These are phyloP conservation scores for Pyrus hybrid DNA, from an alignment of 331 rosid species.

Conservation along the genomic window DNA sequence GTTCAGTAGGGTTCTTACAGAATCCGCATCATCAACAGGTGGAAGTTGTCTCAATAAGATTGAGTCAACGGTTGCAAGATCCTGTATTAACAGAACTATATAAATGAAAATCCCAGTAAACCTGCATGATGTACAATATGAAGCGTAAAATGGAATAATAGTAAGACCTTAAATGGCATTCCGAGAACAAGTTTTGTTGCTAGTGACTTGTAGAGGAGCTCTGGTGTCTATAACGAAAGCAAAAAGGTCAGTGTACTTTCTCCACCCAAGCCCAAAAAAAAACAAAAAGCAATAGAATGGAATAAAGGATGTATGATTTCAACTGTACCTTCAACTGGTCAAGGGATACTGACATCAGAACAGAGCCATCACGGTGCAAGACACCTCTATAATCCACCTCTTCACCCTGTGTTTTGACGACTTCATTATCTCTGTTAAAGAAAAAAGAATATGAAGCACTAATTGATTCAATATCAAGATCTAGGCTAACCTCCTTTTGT, in stretches of 20 bases:
- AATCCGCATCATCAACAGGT: conserved; percentile 52
- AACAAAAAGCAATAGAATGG: background rate
- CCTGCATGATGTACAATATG: background rate
- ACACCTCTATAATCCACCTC: conserved; percentile 95
- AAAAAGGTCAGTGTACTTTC: background rate
- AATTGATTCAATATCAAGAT: background rate
- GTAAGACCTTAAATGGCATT: conserved; percentile 94
- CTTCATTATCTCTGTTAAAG: conserved; percentile 2
- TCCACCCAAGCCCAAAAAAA: background rate
- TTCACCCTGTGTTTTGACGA: conserved; percentile 59
- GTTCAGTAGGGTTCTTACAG: conserved; percentile 50
- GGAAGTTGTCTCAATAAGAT: conserved; percentile 90
- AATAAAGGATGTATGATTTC: background rate
- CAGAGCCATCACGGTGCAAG: conserved; percentile 96
- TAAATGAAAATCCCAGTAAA: conserved; percentile 21
- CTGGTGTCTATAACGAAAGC: conserved; percentile 49
- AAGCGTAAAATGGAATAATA: background rate
- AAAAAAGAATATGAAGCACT: background rate
- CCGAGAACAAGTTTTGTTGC: conserved; percentile 85
- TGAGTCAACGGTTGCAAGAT: conserved; percentile 95
- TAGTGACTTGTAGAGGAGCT: conserved; percentile 83
- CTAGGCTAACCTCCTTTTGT: conserved; percentile 71
- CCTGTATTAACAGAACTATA: conserved; percentile 38
- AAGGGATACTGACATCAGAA: conserved; percentile 84
- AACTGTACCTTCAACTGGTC: conserved; percentile 75